phyloP scores from a whole-genome alignment of 805 yeast genomes.

The Wickerhamiella kurtzmanii region DNA sequence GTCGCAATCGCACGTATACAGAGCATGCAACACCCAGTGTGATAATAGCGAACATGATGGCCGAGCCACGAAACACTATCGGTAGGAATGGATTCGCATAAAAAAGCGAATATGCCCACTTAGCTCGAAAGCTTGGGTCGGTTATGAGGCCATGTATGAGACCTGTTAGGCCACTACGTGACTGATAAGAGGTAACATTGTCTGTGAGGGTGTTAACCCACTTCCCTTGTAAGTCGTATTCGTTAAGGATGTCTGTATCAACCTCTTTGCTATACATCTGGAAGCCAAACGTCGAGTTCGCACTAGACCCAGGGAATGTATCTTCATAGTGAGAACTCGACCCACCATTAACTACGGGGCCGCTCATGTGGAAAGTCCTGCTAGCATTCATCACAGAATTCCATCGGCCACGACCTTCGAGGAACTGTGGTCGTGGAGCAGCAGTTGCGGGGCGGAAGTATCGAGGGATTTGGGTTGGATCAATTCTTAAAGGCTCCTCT shows the following conservation, averaged over 20 bases:
- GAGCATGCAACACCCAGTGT: slow-evolving; percentile 66
- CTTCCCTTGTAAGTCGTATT: slow-evolving; percentile 11
- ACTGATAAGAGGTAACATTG: not conserved
- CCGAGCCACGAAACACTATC: slow-evolving; percentile 50
- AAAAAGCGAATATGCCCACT: slow-evolving; percentile 20
- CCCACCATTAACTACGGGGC: not conserved
- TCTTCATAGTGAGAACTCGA: not conserved
- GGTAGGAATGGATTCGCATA: slow-evolving; percentile 74
- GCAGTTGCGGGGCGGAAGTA: slow-evolving; percentile 7
- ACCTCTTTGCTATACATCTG: slow-evolving; percentile 1
- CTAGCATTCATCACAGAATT: slow-evolving; percentile 6
- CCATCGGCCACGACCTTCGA: slow-evolving; percentile 12
- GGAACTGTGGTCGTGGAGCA: slow-evolving; percentile 3
- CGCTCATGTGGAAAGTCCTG: not conserved
- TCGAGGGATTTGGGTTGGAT: slow-evolving; percentile 10
- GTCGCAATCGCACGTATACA: slow-evolving; percentile 15
- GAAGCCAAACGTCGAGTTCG: not conserved
- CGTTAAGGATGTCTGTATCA: slow-evolving; percentile 12
- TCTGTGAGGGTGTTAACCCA: slow-evolving; percentile 14
- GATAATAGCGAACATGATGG: slow-evolving; percentile 43
- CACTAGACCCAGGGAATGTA: not conserved
- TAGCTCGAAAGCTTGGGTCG: not conserved
- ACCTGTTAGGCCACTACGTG: not conserved
- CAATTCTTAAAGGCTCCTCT: slow-evolving; percentile 6
- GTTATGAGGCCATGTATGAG: not conserved